Evolutionary conservation across 1,284 basidiomycete species (phyloP).

Genomic region (Ceratobasidium papillatum): DNA sequence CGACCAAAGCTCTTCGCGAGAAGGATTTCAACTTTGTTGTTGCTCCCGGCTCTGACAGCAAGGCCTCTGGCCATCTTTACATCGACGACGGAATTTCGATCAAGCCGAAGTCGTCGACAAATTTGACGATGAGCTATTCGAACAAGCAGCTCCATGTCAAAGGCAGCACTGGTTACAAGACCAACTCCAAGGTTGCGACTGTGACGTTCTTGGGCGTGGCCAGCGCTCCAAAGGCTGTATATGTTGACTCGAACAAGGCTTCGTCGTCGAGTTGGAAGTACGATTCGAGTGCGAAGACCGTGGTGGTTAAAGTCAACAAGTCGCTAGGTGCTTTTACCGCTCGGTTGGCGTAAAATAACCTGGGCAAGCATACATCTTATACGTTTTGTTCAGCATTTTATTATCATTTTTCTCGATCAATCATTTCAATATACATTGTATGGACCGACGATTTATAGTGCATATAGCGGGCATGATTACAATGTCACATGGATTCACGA

Average conservation of each 20-base stretch:
- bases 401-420: too few relatives aligned
- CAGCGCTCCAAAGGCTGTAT: slow-evolving; percentile 35
- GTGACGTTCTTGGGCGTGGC: slow-evolving; percentile 44
- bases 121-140: slow-evolving; percentile 58
- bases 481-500: too few relatives aligned
- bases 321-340: slow-evolving; percentile 16
- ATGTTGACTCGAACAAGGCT: slow-evolving; percentile 32
- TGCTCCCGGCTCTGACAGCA: slow-evolving; percentile 61
- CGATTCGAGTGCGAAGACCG: slow-evolving; percentile 40
- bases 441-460: too few relatives aligned
- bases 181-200: slow-evolving; percentile 42
- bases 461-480: too few relatives aligned
- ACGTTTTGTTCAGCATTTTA: too few relatives aligned
- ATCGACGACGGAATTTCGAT: slow-evolving; percentile 71
- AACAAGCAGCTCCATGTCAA: slow-evolving; percentile 56
- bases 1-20: slow-evolving; percentile 62
- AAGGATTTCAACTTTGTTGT: slow-evolving; percentile 70
- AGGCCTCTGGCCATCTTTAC: slow-evolving; percentile 63
- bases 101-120: slow-evolving; percentile 56
- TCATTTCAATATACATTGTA: too few relatives aligned
- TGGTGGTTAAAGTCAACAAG: slow-evolving; percentile 35
- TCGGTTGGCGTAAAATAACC: slow-evolving; percentile 5
- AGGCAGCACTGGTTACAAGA: slow-evolving; percentile 60
- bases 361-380: too few relatives aligned
- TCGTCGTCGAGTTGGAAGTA: slow-evolving; percentile 34